Evolutionary conservation across 108 stramenopile genomes (phyloP).

Genomic region (Phaeodactylum tricornutum): DNA sequence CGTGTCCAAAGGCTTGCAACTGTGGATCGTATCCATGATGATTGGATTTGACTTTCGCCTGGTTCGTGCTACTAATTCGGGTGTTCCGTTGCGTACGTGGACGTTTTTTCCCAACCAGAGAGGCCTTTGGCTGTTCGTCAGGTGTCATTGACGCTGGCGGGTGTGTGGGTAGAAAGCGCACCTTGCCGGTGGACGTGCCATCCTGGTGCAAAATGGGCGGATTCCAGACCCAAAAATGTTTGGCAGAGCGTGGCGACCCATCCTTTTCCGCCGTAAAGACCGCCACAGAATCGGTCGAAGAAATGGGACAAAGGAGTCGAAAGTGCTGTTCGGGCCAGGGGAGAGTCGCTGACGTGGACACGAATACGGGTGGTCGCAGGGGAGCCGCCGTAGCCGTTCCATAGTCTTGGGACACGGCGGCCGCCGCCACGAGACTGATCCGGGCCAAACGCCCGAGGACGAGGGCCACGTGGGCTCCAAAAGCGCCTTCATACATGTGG

Average conservation of each 20-base stretch:
- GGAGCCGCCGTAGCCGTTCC: background rate
- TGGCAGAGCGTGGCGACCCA: constrained; percentile 66
- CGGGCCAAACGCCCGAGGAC: constrained; percentile 83
- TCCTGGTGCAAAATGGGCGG: constrained; percentile 55
- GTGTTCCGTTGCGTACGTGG: background rate
- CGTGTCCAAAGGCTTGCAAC: background rate
- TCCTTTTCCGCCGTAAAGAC: constrained; percentile 52
- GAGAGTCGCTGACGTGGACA: constrained; percentile 92
- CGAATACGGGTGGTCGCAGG: constrained; percentile 30
- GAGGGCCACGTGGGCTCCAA: constrained; percentile 93
- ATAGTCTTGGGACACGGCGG: constrained; percentile 20
- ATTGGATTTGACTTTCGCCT: background rate
- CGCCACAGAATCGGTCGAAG: constrained; percentile 21
- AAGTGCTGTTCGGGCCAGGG: constrained; percentile 78
- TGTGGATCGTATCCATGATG: background rate
- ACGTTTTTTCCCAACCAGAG: background rate
- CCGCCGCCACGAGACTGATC: no score
- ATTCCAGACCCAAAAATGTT: constrained; percentile 85
- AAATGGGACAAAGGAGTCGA: constrained; percentile 57
- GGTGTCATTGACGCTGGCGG: no score
- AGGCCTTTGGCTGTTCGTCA: no score
- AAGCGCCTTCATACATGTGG: constrained; percentile 86
- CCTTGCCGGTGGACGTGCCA: constrained; percentile 21
- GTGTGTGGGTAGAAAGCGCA: no score
- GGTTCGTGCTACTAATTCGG: background rate